Percentiles rank a stretch among this genome's conserved stretches.
Conservation (phyloP, 441 rosid genomes). For the Syzygium syzygioides region DNA sequence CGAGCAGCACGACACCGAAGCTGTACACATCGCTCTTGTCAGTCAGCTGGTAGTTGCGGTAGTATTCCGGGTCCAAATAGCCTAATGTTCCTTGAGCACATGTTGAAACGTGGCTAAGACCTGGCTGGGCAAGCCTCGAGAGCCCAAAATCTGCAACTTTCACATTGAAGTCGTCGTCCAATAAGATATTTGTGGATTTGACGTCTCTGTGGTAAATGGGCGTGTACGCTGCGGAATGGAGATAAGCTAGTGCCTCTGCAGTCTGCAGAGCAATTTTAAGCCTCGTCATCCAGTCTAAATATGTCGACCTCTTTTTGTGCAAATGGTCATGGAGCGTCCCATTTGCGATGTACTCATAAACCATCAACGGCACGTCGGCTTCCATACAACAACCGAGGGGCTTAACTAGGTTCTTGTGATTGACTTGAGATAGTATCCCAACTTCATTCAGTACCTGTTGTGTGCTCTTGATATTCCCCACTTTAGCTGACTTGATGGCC, state of each 20-base stretch:
- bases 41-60: slow-evolving; percentile 44
- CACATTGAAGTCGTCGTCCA: slow-evolving; percentile 45
- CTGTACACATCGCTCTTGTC: slow-evolving; percentile 79
- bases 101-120: slow-evolving; percentile 63
- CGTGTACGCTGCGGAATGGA: slow-evolving; percentile 52
- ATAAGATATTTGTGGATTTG: slow-evolving; percentile 60
- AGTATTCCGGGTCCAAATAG: slow-evolving; percentile 72
- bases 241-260: slow-evolving; percentile 62
- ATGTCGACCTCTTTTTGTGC: slow-evolving; percentile 34
- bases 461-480: slow-evolving; percentile 56
- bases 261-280: slow-evolving; percentile 53
- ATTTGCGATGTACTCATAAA: slow-evolving; percentile 65
- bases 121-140: slow-evolving; percentile 55
- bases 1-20: slow-evolving; percentile 58
- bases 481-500: slow-evolving; percentile 68
- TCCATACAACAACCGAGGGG: slow-evolving; percentile 74
- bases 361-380: slow-evolving; percentile 49
- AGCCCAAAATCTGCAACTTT: slow-evolving; percentile 74
- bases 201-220: slow-evolving; percentile 73
- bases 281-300: slow-evolving; percentile 47
- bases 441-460: slow-evolving; percentile 74
- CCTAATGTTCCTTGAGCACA: slow-evolving; percentile 74
- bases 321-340: slow-evolving; percentile 70
- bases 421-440: slow-evolving; percentile 68
- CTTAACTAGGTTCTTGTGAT: slow-evolving; percentile 62